phyloP scores from a whole-genome alignment of 352 stramenopile genomes.

The Pythium graminicola region DNA sequence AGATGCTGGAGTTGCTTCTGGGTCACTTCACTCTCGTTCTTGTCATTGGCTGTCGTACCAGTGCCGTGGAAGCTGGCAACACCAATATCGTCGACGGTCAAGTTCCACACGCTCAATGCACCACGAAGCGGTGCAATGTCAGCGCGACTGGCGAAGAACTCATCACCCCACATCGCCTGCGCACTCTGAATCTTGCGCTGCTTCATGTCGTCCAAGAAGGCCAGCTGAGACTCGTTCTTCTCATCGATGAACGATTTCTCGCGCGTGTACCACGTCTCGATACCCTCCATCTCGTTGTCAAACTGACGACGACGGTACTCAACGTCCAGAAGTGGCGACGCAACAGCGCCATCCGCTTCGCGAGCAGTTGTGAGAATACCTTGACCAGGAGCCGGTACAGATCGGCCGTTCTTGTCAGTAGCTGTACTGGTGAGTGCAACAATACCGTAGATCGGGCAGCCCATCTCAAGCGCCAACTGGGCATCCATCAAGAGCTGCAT shows the following conservation, averaged over 20 bases:
- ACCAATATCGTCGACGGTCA: slow-evolving; percentile 75
- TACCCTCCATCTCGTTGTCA: slow-evolving; percentile 56
- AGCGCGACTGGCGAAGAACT: slow-evolving; percentile 48
- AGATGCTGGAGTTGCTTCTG: slow-evolving; percentile 81
- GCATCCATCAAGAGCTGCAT: slow-evolving; percentile 88
- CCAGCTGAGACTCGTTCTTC: slow-evolving; percentile 25
- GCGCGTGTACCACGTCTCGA: slow-evolving; percentile 62
- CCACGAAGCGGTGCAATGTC: slow-evolving; percentile 76
- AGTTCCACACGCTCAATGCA: slow-evolving; percentile 68
- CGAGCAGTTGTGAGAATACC: slow-evolving; percentile 82
- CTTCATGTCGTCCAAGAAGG: slow-evolving; percentile 61
- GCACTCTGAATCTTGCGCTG: slow-evolving; percentile 57
- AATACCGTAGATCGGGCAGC: slow-evolving; percentile 79
- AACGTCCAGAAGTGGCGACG: slow-evolving; percentile 59
- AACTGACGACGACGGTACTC: slow-evolving; percentile 73
- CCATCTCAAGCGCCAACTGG: slow-evolving; percentile 82
- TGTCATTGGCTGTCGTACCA: slow-evolving; percentile 79
- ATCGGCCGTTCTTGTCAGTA: slow-evolving; percentile 85
- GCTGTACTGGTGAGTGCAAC: slow-evolving; percentile 80
- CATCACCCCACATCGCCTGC: slow-evolving; percentile 58
- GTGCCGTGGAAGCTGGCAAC: slow-evolving; percentile 83
- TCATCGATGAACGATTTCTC: slow-evolving; percentile 45
- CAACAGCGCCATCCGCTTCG: slow-evolving; percentile 29
- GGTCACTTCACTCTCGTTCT: slow-evolving; percentile 83
- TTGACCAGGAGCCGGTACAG: slow-evolving; percentile 75